These are phyloP conservation scores for Draba incana DNA, from an alignment of 345 rosid species.

Conservation along the genomic window DNA sequence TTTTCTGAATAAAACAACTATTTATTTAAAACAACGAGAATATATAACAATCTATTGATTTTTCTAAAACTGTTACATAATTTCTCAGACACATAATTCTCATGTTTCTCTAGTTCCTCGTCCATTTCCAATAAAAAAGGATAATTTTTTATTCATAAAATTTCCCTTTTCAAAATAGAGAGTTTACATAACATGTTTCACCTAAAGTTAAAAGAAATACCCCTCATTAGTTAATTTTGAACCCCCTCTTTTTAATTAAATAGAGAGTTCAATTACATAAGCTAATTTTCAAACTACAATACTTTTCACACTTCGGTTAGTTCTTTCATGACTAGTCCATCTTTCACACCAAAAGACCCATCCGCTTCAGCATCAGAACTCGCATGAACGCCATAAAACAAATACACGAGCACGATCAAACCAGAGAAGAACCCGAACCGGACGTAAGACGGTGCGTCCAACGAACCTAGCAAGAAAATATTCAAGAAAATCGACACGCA, in stretches of 20 bases:
- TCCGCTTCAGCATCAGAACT: constrained; percentile 78
- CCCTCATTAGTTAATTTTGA: constrained; percentile 1
- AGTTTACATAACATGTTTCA: not conserved
- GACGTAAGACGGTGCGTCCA: constrained; percentile 65
- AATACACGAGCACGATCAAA: constrained; percentile 61
- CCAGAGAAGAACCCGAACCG: constrained; percentile 76
- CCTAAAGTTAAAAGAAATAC: not conserved
- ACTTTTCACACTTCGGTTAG: constrained; percentile 51
- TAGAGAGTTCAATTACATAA: constrained; percentile 34
- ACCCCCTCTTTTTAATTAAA: constrained; percentile 2
- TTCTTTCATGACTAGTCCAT: constrained; percentile 48
- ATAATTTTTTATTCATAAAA: not conserved
- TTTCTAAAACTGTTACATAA: constrained; percentile 1
- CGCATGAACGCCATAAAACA: constrained; percentile 87
- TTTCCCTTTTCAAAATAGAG: not conserved
- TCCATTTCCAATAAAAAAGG: not conserved
- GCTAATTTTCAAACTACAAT: not conserved
- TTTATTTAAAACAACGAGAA: too few species aligned
- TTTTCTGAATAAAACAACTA: too few species aligned
- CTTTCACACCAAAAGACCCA: constrained; percentile 48
- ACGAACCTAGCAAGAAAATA: constrained; percentile 77
- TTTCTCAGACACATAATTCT: not conserved
- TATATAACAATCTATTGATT: not conserved
- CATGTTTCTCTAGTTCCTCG: not conserved
- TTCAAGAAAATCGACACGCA: constrained; percentile 78